These are phyloP conservation scores for Vanderwaltozyma yarrowii DNA, from an alignment of 805 yeast genomes.

Conservation along the genomic window DNA sequence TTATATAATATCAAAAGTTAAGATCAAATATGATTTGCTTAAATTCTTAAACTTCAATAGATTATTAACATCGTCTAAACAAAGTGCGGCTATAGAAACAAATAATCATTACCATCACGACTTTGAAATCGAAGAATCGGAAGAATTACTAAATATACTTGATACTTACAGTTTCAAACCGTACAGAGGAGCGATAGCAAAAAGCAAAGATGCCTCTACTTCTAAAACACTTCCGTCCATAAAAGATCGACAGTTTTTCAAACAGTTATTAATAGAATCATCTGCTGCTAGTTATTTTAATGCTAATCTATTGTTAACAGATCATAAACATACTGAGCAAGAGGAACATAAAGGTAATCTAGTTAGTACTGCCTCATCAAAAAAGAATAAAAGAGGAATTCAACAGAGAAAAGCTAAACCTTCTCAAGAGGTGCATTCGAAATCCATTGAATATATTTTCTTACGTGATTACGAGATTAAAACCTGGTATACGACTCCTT, in stretches of 20 bases:
- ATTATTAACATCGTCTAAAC: slow-evolving; percentile 5
- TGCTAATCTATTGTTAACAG: slow-evolving; percentile 28
- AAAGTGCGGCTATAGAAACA: slow-evolving; percentile 1
- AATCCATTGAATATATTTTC: slow-evolving; percentile 47
- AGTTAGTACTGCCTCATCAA: slow-evolving; percentile 13
- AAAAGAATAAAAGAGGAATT: slow-evolving; percentile 13
- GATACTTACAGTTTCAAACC: slow-evolving; percentile 35
- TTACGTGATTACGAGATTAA: slow-evolving; percentile 66
- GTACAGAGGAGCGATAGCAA: slow-evolving; percentile 54
- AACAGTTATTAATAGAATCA: slow-evolving; percentile 32
- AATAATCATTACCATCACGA: slow-evolving; percentile 7
- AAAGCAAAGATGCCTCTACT: slow-evolving; percentile 45
- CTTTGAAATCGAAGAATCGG: slow-evolving; percentile 35
- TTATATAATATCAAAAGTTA: slow-evolving; percentile 10
- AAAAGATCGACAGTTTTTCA: slow-evolving; percentile 41
- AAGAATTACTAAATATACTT: slow-evolving; percentile 11
- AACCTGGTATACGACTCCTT: slow-evolving; percentile 91
- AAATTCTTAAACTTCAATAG: slow-evolving; percentile 17
- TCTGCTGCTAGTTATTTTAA: slow-evolving; percentile 30
- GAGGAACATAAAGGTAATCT: no score
- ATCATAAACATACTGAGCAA: slow-evolving; percentile 6
- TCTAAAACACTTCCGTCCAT: slow-evolving; percentile 49
- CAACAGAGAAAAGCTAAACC: neutral
- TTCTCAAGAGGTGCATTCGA: neutral
- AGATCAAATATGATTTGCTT: slow-evolving; percentile 19